Base-by-base conservation (phyloP, 768 basidiomycete genomes). In the Boletus eberwhitei region DNA sequence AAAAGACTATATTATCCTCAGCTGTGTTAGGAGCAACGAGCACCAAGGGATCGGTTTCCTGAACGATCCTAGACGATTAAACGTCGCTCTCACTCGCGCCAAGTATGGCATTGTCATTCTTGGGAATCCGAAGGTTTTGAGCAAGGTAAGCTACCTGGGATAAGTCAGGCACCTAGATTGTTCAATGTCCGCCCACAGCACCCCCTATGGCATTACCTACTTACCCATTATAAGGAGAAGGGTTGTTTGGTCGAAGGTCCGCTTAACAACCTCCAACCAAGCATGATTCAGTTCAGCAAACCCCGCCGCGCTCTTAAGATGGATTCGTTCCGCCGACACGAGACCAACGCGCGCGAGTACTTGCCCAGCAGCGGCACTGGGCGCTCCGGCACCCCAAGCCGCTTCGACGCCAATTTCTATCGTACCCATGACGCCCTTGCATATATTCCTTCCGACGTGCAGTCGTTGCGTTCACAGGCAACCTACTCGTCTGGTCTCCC, bases 271-370 rank as follows among this genome's bases (percentile, higher is more conserved):
- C 77, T 99, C 35, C 97, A 98, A 69, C 79, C 93, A 7, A 96
- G 93, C 74, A 96, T 99, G 95, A 99, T 99, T 56, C 97, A 98
- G 69, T 98, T 99, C 78, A 94, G 92, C 80, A 95, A 97, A 74
- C 97, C 97, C 32, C 85, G 93, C 53, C 87, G 93, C 50, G 83
- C 93, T 5, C 81, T 95, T 60, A 94, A 94, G 71, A 88, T 93
- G 85, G 92, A 96, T 59, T 90, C 89, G 54, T 95, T 91, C 82
- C 87, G 91, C 53, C 84, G 95, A 48, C 92, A 96, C 67, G 95
- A 98, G 70, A 90, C 91, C 21, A 90, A 80, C 62, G 95, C 95
- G 1, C 83, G 87, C 50, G 97, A 99, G 62, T 93, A 81, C 62
- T 71, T 86, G 47, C 67, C 71, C 2, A 61, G 21, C 51, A 60